Evolutionary conservation across 2,329 filamentous ascomycete genomes (phyloP).

Genomic region (Corniculantispora saksenae): DNA sequence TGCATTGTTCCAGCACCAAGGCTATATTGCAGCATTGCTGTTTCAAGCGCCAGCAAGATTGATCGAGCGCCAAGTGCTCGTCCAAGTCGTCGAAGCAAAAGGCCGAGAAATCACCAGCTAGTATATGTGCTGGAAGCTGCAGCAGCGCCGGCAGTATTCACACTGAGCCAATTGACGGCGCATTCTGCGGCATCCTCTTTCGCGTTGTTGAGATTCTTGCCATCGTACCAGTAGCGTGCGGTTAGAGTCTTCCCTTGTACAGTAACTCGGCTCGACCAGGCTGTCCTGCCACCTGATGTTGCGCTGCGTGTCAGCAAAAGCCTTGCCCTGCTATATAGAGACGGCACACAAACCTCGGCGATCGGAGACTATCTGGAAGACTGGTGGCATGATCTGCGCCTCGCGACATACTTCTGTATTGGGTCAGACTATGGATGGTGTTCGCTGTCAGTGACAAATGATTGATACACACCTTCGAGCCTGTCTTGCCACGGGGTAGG

Average conservation of each 20-base stretch:
- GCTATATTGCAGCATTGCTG: background rate
- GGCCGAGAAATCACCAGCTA: background rate
- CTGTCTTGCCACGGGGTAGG: slow-evolving; percentile 47
- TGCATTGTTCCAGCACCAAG: background rate
- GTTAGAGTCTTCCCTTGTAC: slow-evolving; percentile 64
- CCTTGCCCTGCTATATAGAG: background rate
- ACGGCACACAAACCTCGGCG: slow-evolving; percentile 56
- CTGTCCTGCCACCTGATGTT: slow-evolving; percentile 75
- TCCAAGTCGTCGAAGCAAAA: background rate
- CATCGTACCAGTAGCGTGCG: slow-evolving; percentile 92
- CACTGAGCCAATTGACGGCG: slow-evolving; percentile 61
- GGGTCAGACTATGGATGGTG: slow-evolving; percentile 37
- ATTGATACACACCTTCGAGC: slow-evolving; percentile 48
- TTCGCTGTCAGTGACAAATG: background rate
- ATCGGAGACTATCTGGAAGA: slow-evolving; percentile 69
- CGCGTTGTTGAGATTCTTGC: slow-evolving; percentile 82
- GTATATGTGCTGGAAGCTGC: background rate
- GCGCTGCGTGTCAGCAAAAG: slow-evolving; percentile 21
- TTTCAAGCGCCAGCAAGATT: background rate
- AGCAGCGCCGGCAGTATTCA: background rate
- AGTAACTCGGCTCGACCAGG: slow-evolving; percentile 83
- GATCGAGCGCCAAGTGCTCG: background rate
- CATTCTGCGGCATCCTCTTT: slow-evolving; percentile 89
- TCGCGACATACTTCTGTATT: slow-evolving; percentile 54
- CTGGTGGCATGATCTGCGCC: slow-evolving; percentile 50